Evolutionary conservation across 2,329 filamentous ascomycete species (phyloP), one percentile per base, ranked within the genome.

Genomic region (Clarireedia sp.): DNA sequence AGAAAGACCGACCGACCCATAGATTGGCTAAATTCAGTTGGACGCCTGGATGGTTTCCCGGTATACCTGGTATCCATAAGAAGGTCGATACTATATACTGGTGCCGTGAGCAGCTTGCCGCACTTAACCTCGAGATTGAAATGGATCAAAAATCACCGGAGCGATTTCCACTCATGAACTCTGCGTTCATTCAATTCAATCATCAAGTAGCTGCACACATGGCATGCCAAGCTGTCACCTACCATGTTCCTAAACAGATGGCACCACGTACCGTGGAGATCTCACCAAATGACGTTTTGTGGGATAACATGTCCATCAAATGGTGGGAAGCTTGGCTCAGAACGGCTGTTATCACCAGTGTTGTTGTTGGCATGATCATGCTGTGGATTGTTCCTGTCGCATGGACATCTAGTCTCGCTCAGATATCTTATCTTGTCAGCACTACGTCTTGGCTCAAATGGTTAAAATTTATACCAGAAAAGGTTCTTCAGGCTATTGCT

Each of bases 141-240:
- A 76, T 86, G 45, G 94, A 97, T 62, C 94, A 99, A 68, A 79
- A 86, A 52, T 78, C 94, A 48, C 86, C 88, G 0, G 91, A 96
- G 62, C 83, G 86, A 4, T 97, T 90, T 60, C 91, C 92, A 0
- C 73, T 91, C 47, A 95, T 96, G 90, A 96, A 89, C 66, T 96
- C 92, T 0, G 94, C 94, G 0, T 99, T 99, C 64, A 90, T 99
- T 59, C 94, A 99, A 68, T 99, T 99, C 78, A 96, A 99, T 67
- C 87, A 96, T 67, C 94, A 99, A 69, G 89, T 96, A 1, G 91
- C 92, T 5, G 94, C 94, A 0, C 94, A 99, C 66, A 97, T 99
- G 94, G 94, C 92, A 56, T 96, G 90, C 68, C 94, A 99, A 69
- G 85, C 89, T 48, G 79, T 95, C 46, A 90, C 87, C 40, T 90